phyloP scores from a whole-genome alignment of 2,329 filamentous ascomycete genomes.

The Ophiocordyceps polyrhachis-furcata region DNA sequence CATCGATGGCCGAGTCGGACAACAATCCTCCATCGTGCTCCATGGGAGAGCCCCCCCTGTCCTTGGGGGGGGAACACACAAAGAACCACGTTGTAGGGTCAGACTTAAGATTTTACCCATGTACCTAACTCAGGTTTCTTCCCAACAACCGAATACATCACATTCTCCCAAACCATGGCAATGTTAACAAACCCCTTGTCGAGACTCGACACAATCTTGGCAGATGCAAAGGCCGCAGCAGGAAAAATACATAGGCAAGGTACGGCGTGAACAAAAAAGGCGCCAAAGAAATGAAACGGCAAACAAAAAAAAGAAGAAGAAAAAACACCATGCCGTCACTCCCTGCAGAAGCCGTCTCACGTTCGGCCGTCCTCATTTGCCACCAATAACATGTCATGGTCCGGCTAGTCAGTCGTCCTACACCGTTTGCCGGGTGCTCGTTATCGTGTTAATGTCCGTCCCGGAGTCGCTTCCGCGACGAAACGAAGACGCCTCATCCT shows the following conservation, averaged over 20 bases:
- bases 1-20: no score
- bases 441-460: constrained; percentile 16
- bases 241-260: neutral
- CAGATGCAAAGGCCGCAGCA: neutral
- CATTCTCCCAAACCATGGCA: no score
- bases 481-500: constrained; percentile 11
- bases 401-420: constrained; percentile 1
- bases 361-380: neutral
- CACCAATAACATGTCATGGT: neutral
- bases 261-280: neutral
- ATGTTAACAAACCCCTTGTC: no score
- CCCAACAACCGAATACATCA: no score
- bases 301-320: neutral
- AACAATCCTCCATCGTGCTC: no score
- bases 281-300: neutral
- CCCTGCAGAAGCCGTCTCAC: neutral
- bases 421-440: constrained; percentile 6
- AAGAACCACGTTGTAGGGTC: no score
- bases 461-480: constrained; percentile 18
- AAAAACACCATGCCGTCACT: neutral
- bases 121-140: no score
- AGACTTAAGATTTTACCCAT: no score
- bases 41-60: no score
- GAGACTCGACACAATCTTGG: no score
- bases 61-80: no score